phyloP scores from a whole-genome alignment of 1,284 basidiomycete genomes.

The Cryptococcus maquisensis region DNA sequence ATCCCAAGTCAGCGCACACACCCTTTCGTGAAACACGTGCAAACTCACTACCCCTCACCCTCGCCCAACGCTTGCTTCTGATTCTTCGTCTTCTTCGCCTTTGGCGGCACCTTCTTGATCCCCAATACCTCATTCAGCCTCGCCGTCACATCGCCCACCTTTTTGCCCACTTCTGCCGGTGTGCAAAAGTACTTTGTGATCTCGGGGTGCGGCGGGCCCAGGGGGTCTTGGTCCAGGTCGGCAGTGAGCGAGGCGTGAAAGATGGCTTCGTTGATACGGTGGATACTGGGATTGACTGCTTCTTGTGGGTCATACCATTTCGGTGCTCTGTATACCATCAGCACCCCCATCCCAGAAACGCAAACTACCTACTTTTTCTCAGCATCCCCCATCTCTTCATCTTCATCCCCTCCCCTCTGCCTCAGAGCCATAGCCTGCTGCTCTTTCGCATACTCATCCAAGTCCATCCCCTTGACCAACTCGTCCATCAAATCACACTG shows the following conservation, averaged over 20 bases:
- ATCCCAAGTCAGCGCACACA: background rate
- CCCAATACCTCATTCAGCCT: constrained; percentile 64
- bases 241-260: constrained; percentile 76
- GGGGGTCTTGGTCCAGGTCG: constrained; percentile 66
- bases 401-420: constrained; percentile 6
- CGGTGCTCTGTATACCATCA: constrained; percentile 53
- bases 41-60: constrained; percentile 41
- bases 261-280: constrained; percentile 86
- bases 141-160: constrained; percentile 57
- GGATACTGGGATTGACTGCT: constrained; percentile 84
- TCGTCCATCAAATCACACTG: constrained; percentile 77
- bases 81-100: constrained; percentile 54
- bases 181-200: constrained; percentile 77
- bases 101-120: constrained; percentile 55
- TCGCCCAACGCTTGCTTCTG: constrained; percentile 30
- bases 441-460: constrained; percentile 54
- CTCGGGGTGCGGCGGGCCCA: constrained; percentile 79
- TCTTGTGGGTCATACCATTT: constrained; percentile 71
- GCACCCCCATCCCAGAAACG: background rate
- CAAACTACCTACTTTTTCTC: constrained; percentile 16
- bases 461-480: constrained; percentile 80
- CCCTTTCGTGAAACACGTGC: background rate
- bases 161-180: constrained; percentile 63
- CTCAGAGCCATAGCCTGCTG: constrained; percentile 17
- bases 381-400: constrained; percentile 11